Conservation (phyloP, 2,329 filamentous ascomycete species). For the Aspergillus quadrilineatus region DNA sequence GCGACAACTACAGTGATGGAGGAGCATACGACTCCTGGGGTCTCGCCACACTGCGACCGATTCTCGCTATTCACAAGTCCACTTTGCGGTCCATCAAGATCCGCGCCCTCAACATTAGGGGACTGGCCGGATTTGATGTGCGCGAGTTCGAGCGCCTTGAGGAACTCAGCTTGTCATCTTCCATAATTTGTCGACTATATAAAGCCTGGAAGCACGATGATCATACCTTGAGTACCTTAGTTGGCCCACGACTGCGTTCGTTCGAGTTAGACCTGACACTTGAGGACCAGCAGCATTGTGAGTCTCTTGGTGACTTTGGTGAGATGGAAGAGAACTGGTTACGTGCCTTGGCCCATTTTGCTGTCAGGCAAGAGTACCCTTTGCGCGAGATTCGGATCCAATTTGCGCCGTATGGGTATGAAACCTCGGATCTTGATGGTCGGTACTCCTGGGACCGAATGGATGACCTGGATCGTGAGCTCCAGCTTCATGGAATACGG, state of each 20-base stretch:
- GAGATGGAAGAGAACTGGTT: background rate
- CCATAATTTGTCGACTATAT: background rate
- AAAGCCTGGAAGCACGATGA: background rate
- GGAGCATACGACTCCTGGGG: background rate
- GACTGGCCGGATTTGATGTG: background rate
- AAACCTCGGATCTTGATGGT: too few relatives aligned
- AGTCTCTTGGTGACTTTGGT: background rate
- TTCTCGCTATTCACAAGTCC: background rate
- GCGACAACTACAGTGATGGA: background rate
- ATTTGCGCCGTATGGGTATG: background rate
- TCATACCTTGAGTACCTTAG: background rate
- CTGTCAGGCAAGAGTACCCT: background rate
- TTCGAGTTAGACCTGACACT: background rate
- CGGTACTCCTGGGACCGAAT: slow-evolving; percentile 7
- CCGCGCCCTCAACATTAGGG: background rate
- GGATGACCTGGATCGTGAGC: background rate
- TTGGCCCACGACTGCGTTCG: background rate
- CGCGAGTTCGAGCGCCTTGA: background rate
- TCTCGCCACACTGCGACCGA: background rate
- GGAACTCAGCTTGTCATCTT: background rate
- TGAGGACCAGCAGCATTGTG: background rate
- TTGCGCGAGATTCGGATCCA: background rate
- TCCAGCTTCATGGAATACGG: background rate
- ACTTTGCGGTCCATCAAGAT: slow-evolving; percentile 1
- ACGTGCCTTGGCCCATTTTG: background rate